These are phyloP conservation scores for Sordariomycetes sp. DNA, from an alignment of 2,329 filamentous ascomycete genomes.

Conservation along the genomic window DNA sequence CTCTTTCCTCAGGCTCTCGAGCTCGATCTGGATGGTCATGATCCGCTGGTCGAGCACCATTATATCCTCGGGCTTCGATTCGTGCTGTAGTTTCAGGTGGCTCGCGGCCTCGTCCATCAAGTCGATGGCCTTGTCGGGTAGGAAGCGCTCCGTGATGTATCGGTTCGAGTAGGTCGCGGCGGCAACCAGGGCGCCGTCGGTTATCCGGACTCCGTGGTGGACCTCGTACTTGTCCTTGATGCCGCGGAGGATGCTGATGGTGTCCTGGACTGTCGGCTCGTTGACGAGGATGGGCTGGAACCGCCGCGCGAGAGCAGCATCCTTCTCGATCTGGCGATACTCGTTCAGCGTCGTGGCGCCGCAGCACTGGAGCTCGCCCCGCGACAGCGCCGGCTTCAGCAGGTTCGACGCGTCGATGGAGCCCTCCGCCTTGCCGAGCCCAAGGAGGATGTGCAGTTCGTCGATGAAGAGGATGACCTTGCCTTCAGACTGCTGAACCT, in stretches of 20 bases:
- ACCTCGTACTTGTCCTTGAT: constrained; percentile 98
- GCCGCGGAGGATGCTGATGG: constrained; percentile 85
- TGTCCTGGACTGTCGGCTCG: constrained; percentile 82
- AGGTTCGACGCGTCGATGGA: constrained; percentile 95
- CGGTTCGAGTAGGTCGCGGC: constrained; percentile 87
- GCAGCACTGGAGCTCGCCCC: constrained; percentile 89
- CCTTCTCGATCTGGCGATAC: constrained; percentile 89
- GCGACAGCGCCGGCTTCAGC: constrained; percentile 82
- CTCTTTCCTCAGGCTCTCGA: constrained; percentile 89
- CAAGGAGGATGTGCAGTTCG: constrained; percentile 82
- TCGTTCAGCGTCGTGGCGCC: constrained; percentile 89
- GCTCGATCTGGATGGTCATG: constrained; percentile 93
- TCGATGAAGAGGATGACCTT: constrained; percentile 92
- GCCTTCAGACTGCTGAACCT: constrained; percentile 80
- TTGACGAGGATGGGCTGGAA: constrained; percentile 94
- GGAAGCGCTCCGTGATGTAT: constrained; percentile 90
- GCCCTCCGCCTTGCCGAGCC: constrained; percentile 87
- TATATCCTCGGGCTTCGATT: constrained; percentile 92
- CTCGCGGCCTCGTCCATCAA: constrained; percentile 92
- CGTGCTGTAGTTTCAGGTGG: constrained; percentile 80
- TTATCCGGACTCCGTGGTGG: constrained; percentile 91
- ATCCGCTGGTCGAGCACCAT: constrained; percentile 87
- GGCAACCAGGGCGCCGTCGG: constrained; percentile 80
- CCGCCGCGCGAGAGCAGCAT: constrained; percentile 78
- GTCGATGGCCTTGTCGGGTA: constrained; percentile 96